Evolutionary conservation across 345 rosid species (phyloP).

Genomic region (Pistacia integerrima): DNA sequence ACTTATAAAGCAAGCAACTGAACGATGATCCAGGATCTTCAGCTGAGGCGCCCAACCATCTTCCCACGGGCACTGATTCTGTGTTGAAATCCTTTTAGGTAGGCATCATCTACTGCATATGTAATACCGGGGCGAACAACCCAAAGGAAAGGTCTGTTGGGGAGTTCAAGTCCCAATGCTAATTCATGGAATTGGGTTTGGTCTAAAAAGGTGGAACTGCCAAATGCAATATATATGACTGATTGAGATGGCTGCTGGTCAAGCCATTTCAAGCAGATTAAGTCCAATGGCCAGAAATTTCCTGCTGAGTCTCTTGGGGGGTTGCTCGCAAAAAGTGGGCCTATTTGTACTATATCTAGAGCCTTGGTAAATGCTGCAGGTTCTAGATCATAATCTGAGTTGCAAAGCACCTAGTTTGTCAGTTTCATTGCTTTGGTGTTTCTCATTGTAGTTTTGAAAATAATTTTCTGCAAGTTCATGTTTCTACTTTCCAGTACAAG

Average conservation of each 20-base stretch:
- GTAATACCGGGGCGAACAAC: not conserved
- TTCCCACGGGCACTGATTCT: not conserved
- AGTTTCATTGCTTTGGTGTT: not conserved
- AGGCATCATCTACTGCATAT: not conserved
- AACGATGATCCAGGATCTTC: constrained; percentile 3
- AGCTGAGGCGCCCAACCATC: constrained; percentile 11
- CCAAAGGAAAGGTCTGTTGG: constrained; percentile 8
- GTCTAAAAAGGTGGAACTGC: not conserved
- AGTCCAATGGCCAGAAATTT: not conserved
- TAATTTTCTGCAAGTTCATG: not conserved
- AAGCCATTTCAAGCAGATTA: constrained; percentile 9
- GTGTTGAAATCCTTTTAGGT: not conserved
- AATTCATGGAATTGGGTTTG: not conserved
- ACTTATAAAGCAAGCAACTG: constrained; percentile 5
- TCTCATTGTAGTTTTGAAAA: not conserved
- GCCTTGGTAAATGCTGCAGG: not conserved
- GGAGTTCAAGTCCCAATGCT: constrained; percentile 9
- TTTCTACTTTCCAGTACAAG: not conserved
- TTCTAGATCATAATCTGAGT: not conserved
- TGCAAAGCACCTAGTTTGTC: constrained; percentile 3
- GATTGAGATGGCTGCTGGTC: constrained; percentile 5
- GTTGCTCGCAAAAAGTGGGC: too few relatives aligned
- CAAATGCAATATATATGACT: constrained; percentile 7
- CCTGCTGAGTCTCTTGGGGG: not conserved
- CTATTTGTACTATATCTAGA: not conserved